A percentile compares a stretch with the other conserved stretches of the same genome.
phyloP scores from a whole-genome alignment of 495 filamentous ascomycete species.

The Aspergillus affinis region DNA sequence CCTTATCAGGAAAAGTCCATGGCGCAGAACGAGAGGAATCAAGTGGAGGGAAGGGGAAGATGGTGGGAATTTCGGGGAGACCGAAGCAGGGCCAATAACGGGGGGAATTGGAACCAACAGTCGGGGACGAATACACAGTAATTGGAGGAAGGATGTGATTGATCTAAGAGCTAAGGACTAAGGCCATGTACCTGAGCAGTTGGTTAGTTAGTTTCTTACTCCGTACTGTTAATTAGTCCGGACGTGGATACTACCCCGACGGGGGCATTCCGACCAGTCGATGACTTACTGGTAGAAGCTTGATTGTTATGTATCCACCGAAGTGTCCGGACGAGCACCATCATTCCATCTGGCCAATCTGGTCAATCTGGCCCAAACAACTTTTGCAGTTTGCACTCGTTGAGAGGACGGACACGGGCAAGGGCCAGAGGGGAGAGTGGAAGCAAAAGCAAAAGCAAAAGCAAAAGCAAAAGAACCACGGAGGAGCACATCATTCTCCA shows the following conservation, averaged over 20 bases:
- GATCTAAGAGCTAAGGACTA: background rate
- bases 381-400: too few relatives aligned
- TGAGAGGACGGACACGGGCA: too few relatives aligned
- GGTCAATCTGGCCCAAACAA: too few relatives aligned
- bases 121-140: background rate
- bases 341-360: background rate
- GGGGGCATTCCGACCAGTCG: background rate
- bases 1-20: conserved; percentile 30
- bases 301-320: background rate
- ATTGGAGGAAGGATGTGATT: background rate
- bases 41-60: conserved; percentile 21
- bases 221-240: too few relatives aligned
- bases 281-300: background rate
- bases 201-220: background rate
- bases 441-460: background rate
- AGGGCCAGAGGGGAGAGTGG: background rate
- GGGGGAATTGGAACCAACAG: background rate
- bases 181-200: background rate
- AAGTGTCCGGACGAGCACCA: background rate
- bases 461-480: background rate
- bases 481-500: background rate
- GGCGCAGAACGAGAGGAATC: background rate
- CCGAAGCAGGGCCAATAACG: conserved; percentile 1
- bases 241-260: background rate
- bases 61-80: conserved; percentile 6